phyloP scores from a whole-genome alignment of 352 stramenopile genomes.

The Globisporangium abappressorium region DNA sequence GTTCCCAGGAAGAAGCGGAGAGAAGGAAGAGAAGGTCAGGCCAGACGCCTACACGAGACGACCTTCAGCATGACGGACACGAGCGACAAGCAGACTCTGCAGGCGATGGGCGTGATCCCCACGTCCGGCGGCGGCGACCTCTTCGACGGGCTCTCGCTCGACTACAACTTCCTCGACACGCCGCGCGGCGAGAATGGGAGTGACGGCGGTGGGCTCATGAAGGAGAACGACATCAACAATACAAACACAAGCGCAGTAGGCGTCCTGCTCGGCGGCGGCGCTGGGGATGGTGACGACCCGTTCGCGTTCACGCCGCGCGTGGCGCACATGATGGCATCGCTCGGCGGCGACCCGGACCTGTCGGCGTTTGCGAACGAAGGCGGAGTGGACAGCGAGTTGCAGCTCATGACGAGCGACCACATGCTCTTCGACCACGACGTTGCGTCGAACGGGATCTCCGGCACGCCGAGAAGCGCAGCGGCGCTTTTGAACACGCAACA shows the following conservation, averaged over 20 bases:
- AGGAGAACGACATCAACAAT: conserved; percentile 1
- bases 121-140: conserved; percentile 25
- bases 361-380: neutral
- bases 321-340: conserved; percentile 14
- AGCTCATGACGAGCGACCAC: conserved; percentile 27
- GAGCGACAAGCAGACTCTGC: conserved; percentile 13
- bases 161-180: conserved; percentile 46
- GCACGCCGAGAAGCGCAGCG: conserved; percentile 22
- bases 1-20: neutral
- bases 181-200: neutral
- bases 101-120: conserved; percentile 1
- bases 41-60: neutral
- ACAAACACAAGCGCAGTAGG: conserved; percentile 1
- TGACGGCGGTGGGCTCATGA: conserved; percentile 4
- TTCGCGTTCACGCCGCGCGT: conserved; percentile 19
- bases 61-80: conserved; percentile 32
- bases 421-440: conserved; percentile 55
- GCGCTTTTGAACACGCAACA: neutral
- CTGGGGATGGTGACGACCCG: neutral
- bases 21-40: neutral
- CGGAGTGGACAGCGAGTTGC: neutral
- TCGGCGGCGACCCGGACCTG: conserved; percentile 3
- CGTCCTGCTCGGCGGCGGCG: neutral
- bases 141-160: conserved; percentile 47
- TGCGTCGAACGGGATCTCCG: conserved; percentile 18